Conservation (phyloP, 2,329 filamentous ascomycete genomes). For the Claviceps africana region DNA sequence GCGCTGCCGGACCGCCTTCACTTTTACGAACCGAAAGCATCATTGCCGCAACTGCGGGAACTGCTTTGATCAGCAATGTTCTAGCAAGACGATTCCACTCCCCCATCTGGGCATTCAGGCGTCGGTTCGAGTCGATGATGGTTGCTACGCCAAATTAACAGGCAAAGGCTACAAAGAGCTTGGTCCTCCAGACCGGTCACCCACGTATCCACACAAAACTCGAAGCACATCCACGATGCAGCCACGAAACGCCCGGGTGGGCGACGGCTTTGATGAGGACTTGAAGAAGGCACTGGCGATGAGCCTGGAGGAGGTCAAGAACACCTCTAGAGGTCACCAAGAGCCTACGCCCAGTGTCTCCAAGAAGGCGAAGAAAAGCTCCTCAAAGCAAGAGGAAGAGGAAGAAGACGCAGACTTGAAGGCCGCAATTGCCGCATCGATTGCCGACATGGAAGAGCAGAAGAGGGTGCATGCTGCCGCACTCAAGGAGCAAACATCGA, state of each 20-base stretch:
- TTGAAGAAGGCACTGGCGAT: slow-evolving; percentile 86
- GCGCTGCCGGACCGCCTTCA: slow-evolving; percentile 89
- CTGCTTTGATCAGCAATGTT: slow-evolving; percentile 93
- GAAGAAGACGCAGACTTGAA: slow-evolving; percentile 91
- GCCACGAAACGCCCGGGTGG: slow-evolving; percentile 73
- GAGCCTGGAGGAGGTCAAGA: slow-evolving; percentile 88
- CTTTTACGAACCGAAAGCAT: slow-evolving; percentile 95
- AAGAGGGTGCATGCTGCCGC: slow-evolving; percentile 79
- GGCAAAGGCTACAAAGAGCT: slow-evolving; percentile 42
- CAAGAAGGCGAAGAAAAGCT: slow-evolving; percentile 13
- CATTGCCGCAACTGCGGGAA: slow-evolving; percentile 97
- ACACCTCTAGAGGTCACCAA: slow-evolving; percentile 58
- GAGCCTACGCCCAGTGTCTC: slow-evolving; percentile 34
- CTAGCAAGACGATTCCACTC: slow-evolving; percentile 72
- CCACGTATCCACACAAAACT: slow-evolving; percentile 45
- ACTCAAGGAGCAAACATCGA: slow-evolving; percentile 63
- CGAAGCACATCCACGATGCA: slow-evolving; percentile 62
- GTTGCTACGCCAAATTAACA: slow-evolving; percentile 80
- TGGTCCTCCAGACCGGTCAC: slow-evolving; percentile 31
- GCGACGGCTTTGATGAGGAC: slow-evolving; percentile 89
- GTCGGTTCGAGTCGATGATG: slow-evolving; percentile 87
- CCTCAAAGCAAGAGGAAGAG: slow-evolving; percentile 49
- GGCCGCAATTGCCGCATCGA: slow-evolving; percentile 84
- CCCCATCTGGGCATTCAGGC: slow-evolving; percentile 88
- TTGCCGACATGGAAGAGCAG: slow-evolving; percentile 96